Conservation (phyloP, 2,329 filamentous ascomycete species). For the Cytospora piceicola region DNA sequence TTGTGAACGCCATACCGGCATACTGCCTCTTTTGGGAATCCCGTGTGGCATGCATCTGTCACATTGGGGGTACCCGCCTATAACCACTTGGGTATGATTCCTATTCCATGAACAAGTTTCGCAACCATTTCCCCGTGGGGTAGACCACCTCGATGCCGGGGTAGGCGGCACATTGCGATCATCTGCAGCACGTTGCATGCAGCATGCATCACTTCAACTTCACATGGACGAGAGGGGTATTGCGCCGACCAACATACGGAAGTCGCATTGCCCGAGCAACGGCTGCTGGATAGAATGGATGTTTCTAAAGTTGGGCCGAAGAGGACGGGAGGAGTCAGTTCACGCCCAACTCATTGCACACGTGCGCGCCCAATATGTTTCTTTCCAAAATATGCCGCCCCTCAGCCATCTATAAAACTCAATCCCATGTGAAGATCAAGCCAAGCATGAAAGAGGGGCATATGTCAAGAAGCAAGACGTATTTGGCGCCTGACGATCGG, state of each 20-base stretch:
- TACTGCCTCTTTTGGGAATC: constrained; percentile 11
- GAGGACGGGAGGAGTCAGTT: neutral
- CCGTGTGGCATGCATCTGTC: constrained; percentile 9
- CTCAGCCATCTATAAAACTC: neutral
- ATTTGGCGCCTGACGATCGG: neutral
- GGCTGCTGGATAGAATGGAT: neutral
- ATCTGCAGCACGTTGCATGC: neutral
- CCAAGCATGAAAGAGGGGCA: neutral
- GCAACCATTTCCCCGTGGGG: constrained; percentile 15
- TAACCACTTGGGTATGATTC: neutral
- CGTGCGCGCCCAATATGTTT: neutral
- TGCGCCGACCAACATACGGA: too few relatives aligned
- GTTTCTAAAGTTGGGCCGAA: neutral
- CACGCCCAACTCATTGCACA: neutral
- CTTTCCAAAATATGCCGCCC: neutral
- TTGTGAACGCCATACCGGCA: constrained; percentile 15
- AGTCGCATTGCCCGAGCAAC: too few relatives aligned
- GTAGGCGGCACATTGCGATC: neutral
- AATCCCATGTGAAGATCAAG: too few relatives aligned
- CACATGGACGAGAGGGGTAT: neutral
- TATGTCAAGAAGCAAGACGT: neutral
- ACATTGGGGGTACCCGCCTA: neutral
- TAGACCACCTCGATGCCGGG: neutral
- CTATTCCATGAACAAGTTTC: neutral
- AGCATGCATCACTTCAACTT: neutral